Evolutionary conservation across 2,329 filamentous ascomycete genomes (phyloP).

Genomic region (Epicoccum sorghinum): DNA sequence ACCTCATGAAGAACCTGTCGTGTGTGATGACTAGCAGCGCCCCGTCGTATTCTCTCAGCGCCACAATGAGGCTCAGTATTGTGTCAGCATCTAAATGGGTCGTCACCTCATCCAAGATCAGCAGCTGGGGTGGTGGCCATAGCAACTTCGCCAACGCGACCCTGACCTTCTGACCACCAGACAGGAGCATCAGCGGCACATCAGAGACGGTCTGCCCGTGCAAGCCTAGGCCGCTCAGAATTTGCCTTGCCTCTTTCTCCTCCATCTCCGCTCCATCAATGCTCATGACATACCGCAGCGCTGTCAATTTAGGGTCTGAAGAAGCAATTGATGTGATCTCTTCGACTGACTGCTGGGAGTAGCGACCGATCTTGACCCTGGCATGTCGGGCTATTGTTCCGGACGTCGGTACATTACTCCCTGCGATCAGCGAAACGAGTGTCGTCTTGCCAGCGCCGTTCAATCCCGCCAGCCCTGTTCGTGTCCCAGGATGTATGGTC

Average conservation of each 20-base stretch:
- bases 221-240: slow-evolving; percentile 73
- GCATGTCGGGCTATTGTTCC: slow-evolving; percentile 71
- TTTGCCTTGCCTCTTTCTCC: slow-evolving; percentile 71
- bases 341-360: slow-evolving; percentile 80
- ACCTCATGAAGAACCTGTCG: slow-evolving; percentile 79
- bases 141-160: slow-evolving; percentile 72
- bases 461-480: slow-evolving; percentile 76
- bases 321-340: slow-evolving; percentile 64
- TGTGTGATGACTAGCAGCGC: slow-evolving; percentile 80
- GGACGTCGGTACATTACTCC: slow-evolving; percentile 58
- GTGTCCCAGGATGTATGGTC: slow-evolving; percentile 73
- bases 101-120: slow-evolving; percentile 81
- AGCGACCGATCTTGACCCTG: slow-evolving; percentile 73
- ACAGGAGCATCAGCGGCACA: slow-evolving; percentile 73
- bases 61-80: slow-evolving; percentile 71
- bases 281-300: slow-evolving; percentile 66
- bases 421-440: slow-evolving; percentile 68
- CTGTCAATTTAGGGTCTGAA: slow-evolving; percentile 63
- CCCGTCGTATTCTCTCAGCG: slow-evolving; percentile 71
- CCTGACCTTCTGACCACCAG: slow-evolving; percentile 75
- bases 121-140: slow-evolving; percentile 70
- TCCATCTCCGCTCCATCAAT: slow-evolving; percentile 58
- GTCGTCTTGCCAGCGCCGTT: slow-evolving; percentile 87
- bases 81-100: slow-evolving; percentile 87
- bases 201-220: slow-evolving; percentile 74